These are phyloP conservation scores for Beauveria scarabaeidicola DNA, from an alignment of 2,329 filamentous ascomycete species.

Conservation along the genomic window DNA sequence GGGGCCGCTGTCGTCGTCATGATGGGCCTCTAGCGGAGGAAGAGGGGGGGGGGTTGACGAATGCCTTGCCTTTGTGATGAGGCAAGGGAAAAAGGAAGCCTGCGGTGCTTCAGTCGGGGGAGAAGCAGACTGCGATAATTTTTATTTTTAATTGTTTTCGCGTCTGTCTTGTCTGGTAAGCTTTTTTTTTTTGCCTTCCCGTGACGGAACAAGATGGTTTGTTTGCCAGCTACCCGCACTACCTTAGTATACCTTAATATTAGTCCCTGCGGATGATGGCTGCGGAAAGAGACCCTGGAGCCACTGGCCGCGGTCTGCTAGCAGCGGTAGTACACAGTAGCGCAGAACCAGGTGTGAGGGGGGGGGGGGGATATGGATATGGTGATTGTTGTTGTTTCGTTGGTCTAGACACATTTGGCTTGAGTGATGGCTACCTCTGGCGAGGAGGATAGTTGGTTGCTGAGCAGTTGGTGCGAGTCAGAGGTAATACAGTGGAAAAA, in stretches of 20 bases:
- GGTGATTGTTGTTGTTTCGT: background rate
- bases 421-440: background rate
- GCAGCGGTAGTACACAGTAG: background rate
- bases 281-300: background rate
- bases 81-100: background rate
- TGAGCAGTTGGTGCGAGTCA: background rate
- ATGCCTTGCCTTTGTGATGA: background rate
- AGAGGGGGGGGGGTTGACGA: background rate
- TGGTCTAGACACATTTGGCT: background rate
- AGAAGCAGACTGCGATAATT: background rate
- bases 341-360: background rate
- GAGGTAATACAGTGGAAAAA: background rate
- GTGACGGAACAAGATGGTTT: background rate
- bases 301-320: background rate
- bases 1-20: slow-evolving; percentile 15
- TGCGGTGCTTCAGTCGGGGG: background rate
- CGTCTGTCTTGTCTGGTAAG: background rate
- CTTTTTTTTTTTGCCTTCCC: background rate
- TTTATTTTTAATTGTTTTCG: background rate
- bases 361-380: background rate
- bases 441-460: background rate
- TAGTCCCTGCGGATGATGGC: background rate
- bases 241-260: background rate
- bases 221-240: slow-evolving; percentile 3
- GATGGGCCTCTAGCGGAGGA: slow-evolving; percentile 21